Evolutionary conservation across 2,329 filamentous ascomycete species (phyloP), one percentile per base, ranked within the genome.

Genomic region (Xylogone sp.): DNA sequence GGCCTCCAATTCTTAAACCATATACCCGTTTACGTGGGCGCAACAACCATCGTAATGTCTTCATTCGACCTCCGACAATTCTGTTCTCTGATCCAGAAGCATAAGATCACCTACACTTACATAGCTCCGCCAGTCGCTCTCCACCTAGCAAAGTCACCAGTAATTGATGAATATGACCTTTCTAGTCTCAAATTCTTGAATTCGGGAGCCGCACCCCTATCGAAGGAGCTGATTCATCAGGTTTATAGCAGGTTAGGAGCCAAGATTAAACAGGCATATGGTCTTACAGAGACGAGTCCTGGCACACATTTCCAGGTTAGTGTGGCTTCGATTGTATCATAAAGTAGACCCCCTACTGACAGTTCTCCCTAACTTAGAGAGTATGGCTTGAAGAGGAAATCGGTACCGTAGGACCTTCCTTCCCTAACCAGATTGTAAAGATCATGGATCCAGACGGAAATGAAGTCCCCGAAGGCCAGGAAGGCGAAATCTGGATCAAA

Each of bases 211-310:
- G 91, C 92, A 1, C 92, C 92, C 0, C 73, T 96, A 45, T 90
- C 88, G 0, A 74, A 76, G 24, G 90, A 96, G 56, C 78, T 97
- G 3, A 86, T 92, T 2, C 81, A 88, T 48, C 79, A 82, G 6
- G 81, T 93, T 3, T 87, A 88, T 74, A 70, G 81, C 21, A 81
- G 90, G 12, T 80, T 93, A 52, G 81, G 82, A 47, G 75, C 93
- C 22, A 84, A 85, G 3, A 82, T 95, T 56, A 96, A 95, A 75
- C 91, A 97, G 69, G 91, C 88, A 18, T 97, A 95, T 64, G 92
- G 91, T 0, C 77, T 96, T 13, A 89, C 84, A 8, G 92, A 97
- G 72, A 93, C 89, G n/a, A 85, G 85, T 29, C 90, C 91, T 0
- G 85, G 82, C 1, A 87, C 88, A 0, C 84, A 88, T 59, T 81